Evolutionary conservation across 208 protist species (phyloP), one percentile per base, ranked within the genome.

Genomic region (Leishmania mexicana): DNA sequence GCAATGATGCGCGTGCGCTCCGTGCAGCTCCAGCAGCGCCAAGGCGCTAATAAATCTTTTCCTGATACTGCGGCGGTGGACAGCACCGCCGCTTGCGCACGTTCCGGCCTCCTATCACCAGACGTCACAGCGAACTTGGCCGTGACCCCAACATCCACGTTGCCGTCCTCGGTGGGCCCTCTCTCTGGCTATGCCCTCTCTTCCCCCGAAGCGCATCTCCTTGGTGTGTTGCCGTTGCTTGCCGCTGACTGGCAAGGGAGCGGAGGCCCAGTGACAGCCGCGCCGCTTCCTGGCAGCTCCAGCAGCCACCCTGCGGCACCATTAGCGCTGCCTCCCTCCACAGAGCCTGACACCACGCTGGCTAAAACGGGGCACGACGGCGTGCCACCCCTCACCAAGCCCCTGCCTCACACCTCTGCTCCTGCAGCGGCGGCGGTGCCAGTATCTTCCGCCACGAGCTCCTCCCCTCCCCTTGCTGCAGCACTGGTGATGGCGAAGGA

Each of bases 1-100:
- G 70, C 83, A 6, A 87, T 95, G 79, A 65, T 95, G 70, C 84
- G 79, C 28, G 85, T 95, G 40, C 78, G 88, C 42, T 80, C 86
- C 6, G 47, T 92, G 73, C 53, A 35, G 21, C 68, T 81, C 58
- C 84, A 80, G 57, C 74, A 31, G 35, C 49, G 76, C 28, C 78
- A 47, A 8, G 40, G n/a, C 49, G 15, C 54, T 13, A 68, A 19
- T 35, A 31, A 45, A 38, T 28, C 40, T 19, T 7, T 47, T 71
- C 28, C 58, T 38, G 62, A 64, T 49, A 51, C 58, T 3, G 47
- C 42, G 42, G 31, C 15, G 24, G 19, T 15, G 70, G 54, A 47
- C 35, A 54, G 17, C n/a, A 62, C 40, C 42, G 0, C 21, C 3
- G 3, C 60, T 10, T 57, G 57, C 28, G 65, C 74, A 15, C n/a